Evolutionary conservation across 805 yeast species (phyloP).

Genomic region (Wickerhamiella vanderwaltii): DNA sequence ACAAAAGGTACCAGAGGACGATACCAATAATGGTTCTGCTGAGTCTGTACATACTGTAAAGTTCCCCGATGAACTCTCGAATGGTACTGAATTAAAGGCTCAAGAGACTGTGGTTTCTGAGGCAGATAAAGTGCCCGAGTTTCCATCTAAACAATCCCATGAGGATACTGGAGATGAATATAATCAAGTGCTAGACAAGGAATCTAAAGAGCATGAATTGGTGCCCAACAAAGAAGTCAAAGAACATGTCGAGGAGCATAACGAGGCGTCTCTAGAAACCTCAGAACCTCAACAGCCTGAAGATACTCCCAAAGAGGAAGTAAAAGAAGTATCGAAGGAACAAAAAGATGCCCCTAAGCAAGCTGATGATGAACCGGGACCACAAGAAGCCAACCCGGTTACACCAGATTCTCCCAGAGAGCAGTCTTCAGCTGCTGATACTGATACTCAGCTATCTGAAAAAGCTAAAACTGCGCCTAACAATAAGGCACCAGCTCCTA

Average conservation of each 20-base stretch:
- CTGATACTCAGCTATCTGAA: neutral
- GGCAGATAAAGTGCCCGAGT: neutral
- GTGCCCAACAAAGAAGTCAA: neutral
- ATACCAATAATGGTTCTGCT: neutral
- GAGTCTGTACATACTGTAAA: too few species aligned
- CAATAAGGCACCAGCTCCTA: neutral
- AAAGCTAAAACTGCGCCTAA: neutral
- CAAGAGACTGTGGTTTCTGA: neutral
- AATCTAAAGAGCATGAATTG: neutral
- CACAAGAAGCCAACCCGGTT: neutral
- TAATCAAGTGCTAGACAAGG: neutral
- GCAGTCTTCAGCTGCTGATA: too few species aligned
- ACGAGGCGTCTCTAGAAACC: neutral
- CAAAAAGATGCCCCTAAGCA: neutral
- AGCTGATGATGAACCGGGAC: neutral
- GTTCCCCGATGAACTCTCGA: neutral
- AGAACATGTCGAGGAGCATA: neutral
- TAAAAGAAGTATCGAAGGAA: neutral
- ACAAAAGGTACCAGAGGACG: neutral
- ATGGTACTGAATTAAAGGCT: neutral
- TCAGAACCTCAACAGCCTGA: neutral
- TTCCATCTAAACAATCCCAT: neutral
- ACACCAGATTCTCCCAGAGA: neutral
- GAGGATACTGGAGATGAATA: neutral
- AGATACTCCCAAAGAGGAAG: neutral